These are phyloP conservation scores for Myrica gale DNA, from an alignment of 306 rosid genomes.

Conservation along the genomic window DNA sequence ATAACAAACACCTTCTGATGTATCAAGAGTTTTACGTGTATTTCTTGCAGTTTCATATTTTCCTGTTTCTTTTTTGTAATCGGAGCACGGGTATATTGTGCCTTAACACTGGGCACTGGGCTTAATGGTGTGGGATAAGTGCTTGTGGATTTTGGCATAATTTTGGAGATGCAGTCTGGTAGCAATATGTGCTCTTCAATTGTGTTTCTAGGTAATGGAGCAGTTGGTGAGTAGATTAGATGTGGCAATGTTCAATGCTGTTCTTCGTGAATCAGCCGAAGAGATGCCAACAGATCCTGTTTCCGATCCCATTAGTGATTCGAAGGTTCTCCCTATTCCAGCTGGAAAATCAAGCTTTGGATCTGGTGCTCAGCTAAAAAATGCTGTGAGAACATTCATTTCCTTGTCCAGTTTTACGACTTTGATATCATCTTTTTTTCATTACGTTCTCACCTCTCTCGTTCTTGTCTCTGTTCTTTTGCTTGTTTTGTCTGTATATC, in stretches of 20 bases:
- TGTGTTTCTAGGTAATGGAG: conserved; percentile 67
- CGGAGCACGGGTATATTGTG: background rate
- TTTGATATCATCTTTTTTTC: conserved; percentile 12
- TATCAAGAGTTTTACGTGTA: background rate
- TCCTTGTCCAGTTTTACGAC: background rate
- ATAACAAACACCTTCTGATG: background rate
- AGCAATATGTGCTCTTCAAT: conserved; percentile 24
- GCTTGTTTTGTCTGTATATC: background rate
- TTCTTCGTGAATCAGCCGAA: conserved; percentile 85
- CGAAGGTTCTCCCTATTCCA: conserved; percentile 87
- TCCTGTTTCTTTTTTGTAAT: too few species aligned
- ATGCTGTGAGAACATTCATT: conserved; percentile 58
- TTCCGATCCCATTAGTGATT: conserved; percentile 86
- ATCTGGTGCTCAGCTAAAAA: conserved; percentile 90
- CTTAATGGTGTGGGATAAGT: too few species aligned
- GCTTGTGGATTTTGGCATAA: conserved; percentile 6
- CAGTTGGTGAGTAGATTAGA: conserved; percentile 76
- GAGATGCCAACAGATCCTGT: conserved; percentile 96
- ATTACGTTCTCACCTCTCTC: background rate
- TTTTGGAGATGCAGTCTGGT: conserved; percentile 18
- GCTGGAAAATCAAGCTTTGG: conserved; percentile 86
- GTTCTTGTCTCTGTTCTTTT: background rate
- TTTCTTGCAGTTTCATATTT: background rate
- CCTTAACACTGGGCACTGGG: background rate
- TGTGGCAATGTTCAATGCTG: conserved; percentile 92